phyloP scores from a whole-genome alignment of 768 basidiomycete genomes.

The Kwoniella sp. region DNA sequence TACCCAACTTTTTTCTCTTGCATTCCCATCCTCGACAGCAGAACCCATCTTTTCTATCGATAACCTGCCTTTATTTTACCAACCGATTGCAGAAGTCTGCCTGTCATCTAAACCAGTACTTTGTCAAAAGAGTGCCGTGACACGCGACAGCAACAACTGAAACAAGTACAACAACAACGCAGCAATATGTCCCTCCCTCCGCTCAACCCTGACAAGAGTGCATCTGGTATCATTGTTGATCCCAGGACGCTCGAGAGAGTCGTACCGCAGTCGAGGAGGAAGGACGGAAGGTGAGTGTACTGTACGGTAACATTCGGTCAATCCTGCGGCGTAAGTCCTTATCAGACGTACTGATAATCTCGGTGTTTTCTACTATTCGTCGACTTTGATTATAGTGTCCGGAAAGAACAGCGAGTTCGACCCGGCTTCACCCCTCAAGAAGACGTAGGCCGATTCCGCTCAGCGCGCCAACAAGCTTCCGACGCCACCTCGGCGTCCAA shows the following conservation, averaged over 20 bases:
- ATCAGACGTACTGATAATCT: too few relatives aligned
- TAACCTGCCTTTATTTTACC: too few relatives aligned
- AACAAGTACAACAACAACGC: background rate
- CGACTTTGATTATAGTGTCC: constrained; percentile 62
- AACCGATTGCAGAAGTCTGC: too few relatives aligned
- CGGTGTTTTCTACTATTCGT: too few relatives aligned
- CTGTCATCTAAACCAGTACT: too few relatives aligned
- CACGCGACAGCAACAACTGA: background rate
- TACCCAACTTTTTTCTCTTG: too few relatives aligned
- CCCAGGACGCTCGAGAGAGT: constrained; percentile 84
- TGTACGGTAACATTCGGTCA: too few relatives aligned
- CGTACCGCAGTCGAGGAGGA: constrained; percentile 76
- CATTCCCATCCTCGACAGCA: too few relatives aligned
- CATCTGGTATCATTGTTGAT: constrained; percentile 79
- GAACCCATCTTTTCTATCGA: too few relatives aligned
- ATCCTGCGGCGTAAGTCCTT: too few relatives aligned
- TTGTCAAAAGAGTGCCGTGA: too few relatives aligned
- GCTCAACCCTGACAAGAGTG: constrained; percentile 68
- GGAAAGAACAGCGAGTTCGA: constrained; percentile 84
- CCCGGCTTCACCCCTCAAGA: constrained; percentile 95
- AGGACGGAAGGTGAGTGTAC: constrained; percentile 87
- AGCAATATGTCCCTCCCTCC: constrained; percentile 85
- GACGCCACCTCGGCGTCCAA: constrained; percentile 64
- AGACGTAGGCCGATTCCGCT: constrained; percentile 82
- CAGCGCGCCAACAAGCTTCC: constrained; percentile 61